A percentile compares a stretch with the other conserved stretches of the same genome.
Evolutionary conservation across 73 alveolate species (phyloP).

Genomic region (Paramecium bursaria): DNA sequence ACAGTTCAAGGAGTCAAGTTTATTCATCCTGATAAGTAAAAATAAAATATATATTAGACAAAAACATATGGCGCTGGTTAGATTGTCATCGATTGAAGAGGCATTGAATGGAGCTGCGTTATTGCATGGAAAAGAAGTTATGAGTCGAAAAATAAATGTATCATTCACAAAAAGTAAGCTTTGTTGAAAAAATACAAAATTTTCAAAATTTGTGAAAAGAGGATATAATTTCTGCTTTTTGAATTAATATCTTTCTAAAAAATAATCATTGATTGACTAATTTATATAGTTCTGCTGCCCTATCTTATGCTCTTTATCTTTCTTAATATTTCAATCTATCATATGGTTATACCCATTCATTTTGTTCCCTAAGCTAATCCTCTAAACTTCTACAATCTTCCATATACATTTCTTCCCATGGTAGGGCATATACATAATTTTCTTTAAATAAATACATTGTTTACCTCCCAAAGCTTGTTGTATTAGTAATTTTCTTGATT

Average conservation of each 20-base stretch:
- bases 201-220: too few relatives aligned
- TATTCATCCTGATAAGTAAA: conserved; percentile 34
- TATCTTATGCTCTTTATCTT: too few relatives aligned
- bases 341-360: conserved; percentile 66
- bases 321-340: too few relatives aligned
- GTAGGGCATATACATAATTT: conserved; percentile 57
- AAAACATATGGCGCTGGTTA: conserved; percentile 66
- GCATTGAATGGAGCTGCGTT: conserved; percentile 68
- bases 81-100: conserved; percentile 66
- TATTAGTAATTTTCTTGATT: conserved; percentile 60
- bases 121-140: conserved; percentile 67
- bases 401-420: conserved; percentile 67
- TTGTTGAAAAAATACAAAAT: too few relatives aligned
- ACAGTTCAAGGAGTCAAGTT: conserved; percentile 42
- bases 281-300: too few relatives aligned
- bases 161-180: conserved; percentile 64
- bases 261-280: too few relatives aligned
- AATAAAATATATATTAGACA: conserved; percentile 2
- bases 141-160: conserved; percentile 67
- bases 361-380: conserved; percentile 64
- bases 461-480: conserved; percentile 35
- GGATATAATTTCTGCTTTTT: too few relatives aligned
- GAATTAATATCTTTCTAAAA: too few relatives aligned
- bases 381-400: conserved; percentile 64
- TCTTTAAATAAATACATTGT: background rate